phyloP scores from a whole-genome alignment of 768 basidiomycete genomes.

The Termitomyces sp. region DNA sequence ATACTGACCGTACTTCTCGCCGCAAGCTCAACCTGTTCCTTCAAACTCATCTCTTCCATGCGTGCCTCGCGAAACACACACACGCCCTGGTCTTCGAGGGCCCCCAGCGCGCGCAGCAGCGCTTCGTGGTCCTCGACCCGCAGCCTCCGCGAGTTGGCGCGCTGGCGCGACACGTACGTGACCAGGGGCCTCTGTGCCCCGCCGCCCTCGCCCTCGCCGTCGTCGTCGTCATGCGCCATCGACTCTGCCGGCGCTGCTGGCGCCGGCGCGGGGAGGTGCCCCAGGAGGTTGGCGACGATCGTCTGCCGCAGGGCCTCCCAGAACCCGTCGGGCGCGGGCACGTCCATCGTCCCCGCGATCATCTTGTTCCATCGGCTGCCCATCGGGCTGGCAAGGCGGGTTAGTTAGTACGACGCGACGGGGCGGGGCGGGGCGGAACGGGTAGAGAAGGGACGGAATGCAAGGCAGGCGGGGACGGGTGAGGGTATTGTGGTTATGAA shows the following conservation, averaged over 20 bases:
- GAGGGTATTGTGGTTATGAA: too few species aligned
- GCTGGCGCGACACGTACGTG: conserved; percentile 62
- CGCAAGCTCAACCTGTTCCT: conserved; percentile 55
- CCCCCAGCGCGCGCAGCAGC: conserved; percentile 40
- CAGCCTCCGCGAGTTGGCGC: conserved; percentile 30
- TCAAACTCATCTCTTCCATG: conserved; percentile 42
- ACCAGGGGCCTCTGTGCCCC: too few species aligned
- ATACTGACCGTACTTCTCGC: conserved; percentile 63
- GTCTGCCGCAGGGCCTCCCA: conserved; percentile 29
- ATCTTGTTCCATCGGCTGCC: conserved; percentile 27
- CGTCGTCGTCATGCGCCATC: too few species aligned
- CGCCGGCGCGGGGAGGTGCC: too few species aligned
- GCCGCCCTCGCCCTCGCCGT: conserved; percentile 13
- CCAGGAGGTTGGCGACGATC: conserved; percentile 24
- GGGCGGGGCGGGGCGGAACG: too few species aligned
- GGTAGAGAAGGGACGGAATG: too few species aligned
- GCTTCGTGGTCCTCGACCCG: conserved; percentile 40
- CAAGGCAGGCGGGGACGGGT: too few species aligned
- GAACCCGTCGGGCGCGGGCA: conserved; percentile 21
- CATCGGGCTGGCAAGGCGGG: conserved; percentile 18
- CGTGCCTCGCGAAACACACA: conserved; percentile 37
- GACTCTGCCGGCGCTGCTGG: too few species aligned
- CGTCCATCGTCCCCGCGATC: conserved; percentile 26
- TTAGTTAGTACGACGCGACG: background rate
- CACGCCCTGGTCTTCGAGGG: conserved; percentile 45